phyloP scores from a whole-genome alignment of 768 basidiomycete species.

The Boletus huronensis region DNA sequence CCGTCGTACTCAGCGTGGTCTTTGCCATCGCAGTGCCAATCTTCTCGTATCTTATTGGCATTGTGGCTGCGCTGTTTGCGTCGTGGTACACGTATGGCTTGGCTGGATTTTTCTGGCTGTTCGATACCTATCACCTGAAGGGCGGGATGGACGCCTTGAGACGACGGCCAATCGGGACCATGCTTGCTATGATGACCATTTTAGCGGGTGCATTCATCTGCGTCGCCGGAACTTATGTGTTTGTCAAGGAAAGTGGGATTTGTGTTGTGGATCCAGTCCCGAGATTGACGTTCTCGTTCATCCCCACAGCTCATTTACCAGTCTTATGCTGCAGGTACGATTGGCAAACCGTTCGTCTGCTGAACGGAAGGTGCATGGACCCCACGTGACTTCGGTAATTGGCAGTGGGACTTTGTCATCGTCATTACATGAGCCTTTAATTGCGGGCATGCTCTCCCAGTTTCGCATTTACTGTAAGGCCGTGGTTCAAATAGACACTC shows the following conservation, averaged over 20 bases:
- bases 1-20: constrained; percentile 39
- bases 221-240: constrained; percentile 40
- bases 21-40: constrained; percentile 52
- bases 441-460: not conserved
- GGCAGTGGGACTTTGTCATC: constrained; percentile 11
- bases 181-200: constrained; percentile 33
- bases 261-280: not conserved
- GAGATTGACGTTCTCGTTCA: not conserved
- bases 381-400: constrained; percentile 23
- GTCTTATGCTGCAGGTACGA: constrained; percentile 36
- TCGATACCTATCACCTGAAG: constrained; percentile 44
- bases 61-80: constrained; percentile 52
- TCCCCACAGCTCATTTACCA: constrained; percentile 41
- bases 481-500: constrained; percentile 14
- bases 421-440: constrained; percentile 16
- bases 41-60: constrained; percentile 52
- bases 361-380: constrained; percentile 7
- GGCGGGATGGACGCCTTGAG: constrained; percentile 36
- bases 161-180: constrained; percentile 32
- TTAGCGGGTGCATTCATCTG: constrained; percentile 50
- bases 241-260: constrained; percentile 40
- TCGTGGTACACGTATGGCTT: constrained; percentile 57
- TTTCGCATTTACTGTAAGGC: not conserved
- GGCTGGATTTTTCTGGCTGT: constrained; percentile 53
- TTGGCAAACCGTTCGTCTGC: constrained; percentile 45